Percentiles rank a stretch among this genome's conserved stretches.
Evolutionary conservation across 257 asterid species (phyloP).

Genomic region (Ilex asprella): DNA sequence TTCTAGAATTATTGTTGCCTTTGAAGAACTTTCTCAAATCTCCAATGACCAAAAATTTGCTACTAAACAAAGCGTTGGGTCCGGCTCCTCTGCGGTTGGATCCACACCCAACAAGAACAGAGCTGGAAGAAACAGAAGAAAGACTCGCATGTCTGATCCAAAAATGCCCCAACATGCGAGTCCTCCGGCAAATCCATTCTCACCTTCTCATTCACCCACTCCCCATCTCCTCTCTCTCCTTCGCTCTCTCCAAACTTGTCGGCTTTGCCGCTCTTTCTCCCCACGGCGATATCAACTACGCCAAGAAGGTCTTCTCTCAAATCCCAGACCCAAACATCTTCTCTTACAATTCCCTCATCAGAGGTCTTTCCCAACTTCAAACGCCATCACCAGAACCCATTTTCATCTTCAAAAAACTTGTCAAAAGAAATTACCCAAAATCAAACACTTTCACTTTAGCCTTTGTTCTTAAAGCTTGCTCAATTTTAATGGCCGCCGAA

Average conservation of each 20-base stretch:
- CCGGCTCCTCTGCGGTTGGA: too few species aligned
- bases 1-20: too few species aligned
- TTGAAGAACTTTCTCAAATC: too few species aligned
- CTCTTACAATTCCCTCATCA: constrained; percentile 50
- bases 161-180: constrained; percentile 61
- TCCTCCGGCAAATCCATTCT: constrained; percentile 57
- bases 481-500: constrained; percentile 33
- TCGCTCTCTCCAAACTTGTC: constrained; percentile 54
- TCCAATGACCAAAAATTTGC: too few species aligned
- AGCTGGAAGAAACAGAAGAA: constrained; percentile 42
- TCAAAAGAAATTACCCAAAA: constrained; percentile 29
- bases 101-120: background rate
- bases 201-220: constrained; percentile 43
- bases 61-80: too few species aligned
- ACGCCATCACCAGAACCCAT: constrained; percentile 38
- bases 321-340: constrained; percentile 45
- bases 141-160: constrained; percentile 37
- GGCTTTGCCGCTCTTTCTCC: constrained; percentile 45
- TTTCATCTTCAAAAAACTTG: constrained; percentile 34
- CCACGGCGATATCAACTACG: constrained; percentile 44
- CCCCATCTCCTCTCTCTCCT: constrained; percentile 30
- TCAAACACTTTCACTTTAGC: constrained; percentile 60
- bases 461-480: constrained; percentile 55
- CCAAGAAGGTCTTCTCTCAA: constrained; percentile 35
- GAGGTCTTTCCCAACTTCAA: constrained; percentile 36